Conservation (phyloP, 1,284 basidiomycete species). For the Xerocomus amazonicus region DNA sequence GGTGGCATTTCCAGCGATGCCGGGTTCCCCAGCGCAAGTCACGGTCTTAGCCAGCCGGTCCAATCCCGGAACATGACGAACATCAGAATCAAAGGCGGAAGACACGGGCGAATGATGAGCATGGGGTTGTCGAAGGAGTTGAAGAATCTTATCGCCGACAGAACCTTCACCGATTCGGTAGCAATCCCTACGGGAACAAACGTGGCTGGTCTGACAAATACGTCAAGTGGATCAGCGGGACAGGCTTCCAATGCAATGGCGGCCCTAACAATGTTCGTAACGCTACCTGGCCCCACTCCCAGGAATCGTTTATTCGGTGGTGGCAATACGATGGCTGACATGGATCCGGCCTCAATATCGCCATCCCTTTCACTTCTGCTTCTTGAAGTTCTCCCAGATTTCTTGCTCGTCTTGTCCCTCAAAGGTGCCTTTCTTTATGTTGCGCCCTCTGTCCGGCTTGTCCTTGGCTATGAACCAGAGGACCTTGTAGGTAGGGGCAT, state of each 20-base stretch:
- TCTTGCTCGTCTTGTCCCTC: constrained; percentile 83
- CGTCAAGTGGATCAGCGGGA: constrained; percentile 12
- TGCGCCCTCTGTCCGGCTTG: constrained; percentile 71
- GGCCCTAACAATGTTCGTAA: constrained; percentile 21
- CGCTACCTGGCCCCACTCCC: constrained; percentile 11
- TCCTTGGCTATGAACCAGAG: constrained; percentile 77
- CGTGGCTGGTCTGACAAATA: constrained; percentile 21
- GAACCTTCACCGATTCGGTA: constrained; percentile 40
- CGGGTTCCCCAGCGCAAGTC: neutral
- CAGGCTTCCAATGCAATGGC: constrained; percentile 11
- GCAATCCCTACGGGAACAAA: constrained; percentile 34
- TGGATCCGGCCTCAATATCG: constrained; percentile 34
- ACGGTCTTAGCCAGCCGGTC: constrained; percentile 11
- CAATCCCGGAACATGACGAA: constrained; percentile 19
- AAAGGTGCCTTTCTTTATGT: constrained; percentile 95
- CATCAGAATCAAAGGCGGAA: constrained; percentile 23
- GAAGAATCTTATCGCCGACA: constrained; percentile 37
- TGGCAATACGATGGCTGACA: constrained; percentile 23
- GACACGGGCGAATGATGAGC: constrained; percentile 37
- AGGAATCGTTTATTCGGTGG: constrained; percentile 10
- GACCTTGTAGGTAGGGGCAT: constrained; percentile 81
- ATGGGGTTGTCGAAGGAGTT: constrained; percentile 42
- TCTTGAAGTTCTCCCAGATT: constrained; percentile 71
- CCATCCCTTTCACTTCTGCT: constrained; percentile 57
- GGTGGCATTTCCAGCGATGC: neutral